Conservation (phyloP, 2,329 filamentous ascomycete genomes). For the Thielaviopsis euricoi region DNA sequence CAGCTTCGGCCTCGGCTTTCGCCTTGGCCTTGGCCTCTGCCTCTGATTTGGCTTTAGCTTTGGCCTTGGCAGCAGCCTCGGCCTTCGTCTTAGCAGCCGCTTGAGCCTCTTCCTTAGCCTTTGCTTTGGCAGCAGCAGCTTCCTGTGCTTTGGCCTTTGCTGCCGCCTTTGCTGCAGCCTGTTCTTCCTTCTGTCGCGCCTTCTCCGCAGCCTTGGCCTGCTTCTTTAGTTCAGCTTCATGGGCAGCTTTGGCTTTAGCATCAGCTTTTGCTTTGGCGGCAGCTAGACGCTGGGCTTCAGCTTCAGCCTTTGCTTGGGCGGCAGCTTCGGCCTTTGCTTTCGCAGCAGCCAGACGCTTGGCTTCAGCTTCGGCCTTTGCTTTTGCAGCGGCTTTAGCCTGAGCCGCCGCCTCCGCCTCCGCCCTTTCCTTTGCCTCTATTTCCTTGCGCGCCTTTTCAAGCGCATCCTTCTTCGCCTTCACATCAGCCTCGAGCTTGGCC, state of each 20-base stretch:
- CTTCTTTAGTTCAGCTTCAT: not conserved
- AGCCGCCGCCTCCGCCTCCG: not conserved
- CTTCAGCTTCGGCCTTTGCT: not conserved
- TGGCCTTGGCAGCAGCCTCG: not conserved
- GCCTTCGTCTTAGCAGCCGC: not conserved
- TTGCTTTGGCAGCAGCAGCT: not conserved
- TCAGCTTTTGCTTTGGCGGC: not conserved
- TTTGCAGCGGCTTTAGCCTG: not conserved
- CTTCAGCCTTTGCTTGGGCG: not conserved
- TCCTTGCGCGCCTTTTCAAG: not conserved
- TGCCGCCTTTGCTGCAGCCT: not conserved
- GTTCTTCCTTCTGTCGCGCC: not conserved
- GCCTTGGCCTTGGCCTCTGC: not conserved
- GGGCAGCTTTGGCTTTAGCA: not conserved
- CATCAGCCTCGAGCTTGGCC: not conserved
- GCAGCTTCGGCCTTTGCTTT: not conserved
- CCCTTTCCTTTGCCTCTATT: not conserved
- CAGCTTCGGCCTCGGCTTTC: not conserved
- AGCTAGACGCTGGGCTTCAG: not conserved
- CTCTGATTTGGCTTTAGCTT: not conserved
- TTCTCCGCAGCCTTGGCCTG: not conserved
- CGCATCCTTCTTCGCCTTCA: not conserved
- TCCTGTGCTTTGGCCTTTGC: not conserved
- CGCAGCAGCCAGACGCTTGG: not conserved
- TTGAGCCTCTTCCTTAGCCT: not conserved